Percentiles rank a stretch among this genome's conserved stretches.
Conservation (phyloP, 2,329 filamentous ascomycete species). For the Endocalyx cinctus region DNA sequence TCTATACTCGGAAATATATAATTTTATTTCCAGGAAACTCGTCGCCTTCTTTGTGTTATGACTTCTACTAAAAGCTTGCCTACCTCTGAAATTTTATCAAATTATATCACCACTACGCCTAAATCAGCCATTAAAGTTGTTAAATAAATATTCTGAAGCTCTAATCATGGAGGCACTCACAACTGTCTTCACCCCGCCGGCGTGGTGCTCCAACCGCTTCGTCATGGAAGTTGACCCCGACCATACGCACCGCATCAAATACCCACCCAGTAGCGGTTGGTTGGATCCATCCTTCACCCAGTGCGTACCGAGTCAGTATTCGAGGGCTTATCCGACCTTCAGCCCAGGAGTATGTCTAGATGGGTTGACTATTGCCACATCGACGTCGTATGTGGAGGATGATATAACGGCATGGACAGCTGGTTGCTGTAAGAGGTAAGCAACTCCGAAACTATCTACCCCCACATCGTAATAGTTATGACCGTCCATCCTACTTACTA, state of each 20-base stretch:
- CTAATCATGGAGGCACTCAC: constrained; percentile 20
- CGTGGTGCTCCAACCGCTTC: constrained; percentile 23
- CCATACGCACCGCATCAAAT: constrained; percentile 17
- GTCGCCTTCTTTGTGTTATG: too few relatives aligned
- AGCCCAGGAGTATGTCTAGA: constrained; percentile 25
- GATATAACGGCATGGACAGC: constrained; percentile 20
- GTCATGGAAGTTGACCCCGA: constrained; percentile 20
- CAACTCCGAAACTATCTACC: too few relatives aligned
- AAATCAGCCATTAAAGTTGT: too few relatives aligned
- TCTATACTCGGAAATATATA: too few relatives aligned
- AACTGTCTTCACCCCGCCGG: constrained; percentile 20
- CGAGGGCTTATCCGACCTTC: constrained; percentile 18
- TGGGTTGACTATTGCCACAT: constrained; percentile 21
- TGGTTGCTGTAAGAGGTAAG: constrained; percentile 25
- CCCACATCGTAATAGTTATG: too few relatives aligned
- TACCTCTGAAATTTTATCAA: too few relatives aligned
- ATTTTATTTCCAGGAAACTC: too few relatives aligned
- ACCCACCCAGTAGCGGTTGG: constrained; percentile 26
- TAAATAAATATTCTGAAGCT: too few relatives aligned
- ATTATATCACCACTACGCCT: too few relatives aligned
- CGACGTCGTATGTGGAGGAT: constrained; percentile 7
- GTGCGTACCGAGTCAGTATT: constrained; percentile 24
- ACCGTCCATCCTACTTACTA: too few relatives aligned
- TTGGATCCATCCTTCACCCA: constrained; percentile 23
- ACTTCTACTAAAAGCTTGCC: too few relatives aligned